Evolutionary conservation across 805 yeast genomes (phyloP).

Genomic region (Gaillardinia entomophila): DNA sequence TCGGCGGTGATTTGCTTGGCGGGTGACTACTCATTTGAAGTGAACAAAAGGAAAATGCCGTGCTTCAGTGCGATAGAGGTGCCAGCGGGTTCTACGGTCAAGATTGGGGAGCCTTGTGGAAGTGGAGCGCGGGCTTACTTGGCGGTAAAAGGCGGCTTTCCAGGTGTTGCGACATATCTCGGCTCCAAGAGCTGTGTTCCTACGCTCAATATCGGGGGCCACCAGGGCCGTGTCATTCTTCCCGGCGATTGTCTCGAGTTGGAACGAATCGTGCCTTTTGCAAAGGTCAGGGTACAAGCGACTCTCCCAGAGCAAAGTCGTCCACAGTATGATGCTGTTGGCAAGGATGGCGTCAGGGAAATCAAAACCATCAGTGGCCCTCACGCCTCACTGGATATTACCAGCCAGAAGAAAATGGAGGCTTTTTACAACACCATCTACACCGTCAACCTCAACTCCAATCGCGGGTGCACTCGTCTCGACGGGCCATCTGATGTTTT

Average conservation of each 20-base stretch:
- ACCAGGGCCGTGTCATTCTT: conserved; percentile 20
- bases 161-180: conserved; percentile 19
- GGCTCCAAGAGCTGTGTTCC: conserved; percentile 24
- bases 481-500: conserved; percentile 20
- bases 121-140: conserved; percentile 13
- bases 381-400: conserved; percentile 21
- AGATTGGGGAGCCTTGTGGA: conserved; percentile 13
- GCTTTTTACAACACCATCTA: conserved; percentile 12
- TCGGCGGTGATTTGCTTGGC: conserved; percentile 14
- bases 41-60: conserved; percentile 9
- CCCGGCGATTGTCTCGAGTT: conserved; percentile 19
- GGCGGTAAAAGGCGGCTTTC: conserved; percentile 23
- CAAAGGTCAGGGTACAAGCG: conserved; percentile 6
- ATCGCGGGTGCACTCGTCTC: conserved; percentile 21
- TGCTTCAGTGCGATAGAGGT: conserved; percentile 14
- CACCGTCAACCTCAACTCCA: conserved; percentile 18
- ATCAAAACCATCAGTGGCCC: conserved; percentile 20
- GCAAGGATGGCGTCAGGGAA: conserved; percentile 9
- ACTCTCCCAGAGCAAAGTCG: conserved; percentile 8
- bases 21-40: conserved; percentile 11
- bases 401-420: conserved; percentile 14
- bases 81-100: conserved; percentile 12
- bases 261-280: background rate
- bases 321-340: conserved; percentile 7
- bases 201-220: conserved; percentile 19